phyloP scores from a whole-genome alignment of 805 yeast genomes.

The Phaffomyces thermotolerans region DNA sequence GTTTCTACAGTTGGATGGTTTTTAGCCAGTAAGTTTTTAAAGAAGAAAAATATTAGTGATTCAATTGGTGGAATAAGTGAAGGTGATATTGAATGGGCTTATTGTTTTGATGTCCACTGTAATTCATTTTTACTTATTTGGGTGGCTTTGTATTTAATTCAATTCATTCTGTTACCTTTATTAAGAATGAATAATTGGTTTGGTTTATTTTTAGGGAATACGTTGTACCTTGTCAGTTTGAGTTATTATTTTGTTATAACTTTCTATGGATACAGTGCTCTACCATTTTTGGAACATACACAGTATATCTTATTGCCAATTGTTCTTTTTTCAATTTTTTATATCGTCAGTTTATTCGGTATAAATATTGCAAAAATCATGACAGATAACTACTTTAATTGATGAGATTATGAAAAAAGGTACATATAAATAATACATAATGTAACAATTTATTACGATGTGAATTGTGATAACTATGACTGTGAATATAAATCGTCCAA shows the following conservation, averaged over 20 bases:
- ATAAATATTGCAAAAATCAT: constrained; percentile 67
- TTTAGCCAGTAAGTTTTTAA: constrained; percentile 58
- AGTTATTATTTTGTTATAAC: constrained; percentile 74
- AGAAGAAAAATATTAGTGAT: constrained; percentile 26
- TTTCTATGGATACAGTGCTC: constrained; percentile 80
- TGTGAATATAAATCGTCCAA: neutral
- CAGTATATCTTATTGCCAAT: constrained; percentile 59
- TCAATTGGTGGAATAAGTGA: constrained; percentile 26
- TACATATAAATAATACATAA: neutral
- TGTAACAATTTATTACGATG: no score
- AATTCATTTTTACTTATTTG: constrained; percentile 80
- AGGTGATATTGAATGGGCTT: constrained; percentile 76
- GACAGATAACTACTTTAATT: constrained; percentile 30
- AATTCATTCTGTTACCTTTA: constrained; percentile 68
- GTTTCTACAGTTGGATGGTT: constrained; percentile 72
- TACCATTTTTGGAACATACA: constrained; percentile 59
- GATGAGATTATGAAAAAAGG: neutral
- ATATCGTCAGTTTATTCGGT: constrained; percentile 57
- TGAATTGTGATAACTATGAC: neutral
- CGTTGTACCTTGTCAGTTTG: constrained; percentile 66
- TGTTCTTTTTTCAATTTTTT: constrained; percentile 48
- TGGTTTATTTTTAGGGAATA: constrained; percentile 69
- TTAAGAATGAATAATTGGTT: constrained; percentile 57
- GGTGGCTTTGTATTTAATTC: constrained; percentile 67
- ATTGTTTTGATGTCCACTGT: constrained; percentile 91